A percentile compares a stretch with the other conserved stretches of the same genome.
phyloP scores from a whole-genome alignment of 2,329 filamentous ascomycete genomes.

The Penicillium digitatum region DNA sequence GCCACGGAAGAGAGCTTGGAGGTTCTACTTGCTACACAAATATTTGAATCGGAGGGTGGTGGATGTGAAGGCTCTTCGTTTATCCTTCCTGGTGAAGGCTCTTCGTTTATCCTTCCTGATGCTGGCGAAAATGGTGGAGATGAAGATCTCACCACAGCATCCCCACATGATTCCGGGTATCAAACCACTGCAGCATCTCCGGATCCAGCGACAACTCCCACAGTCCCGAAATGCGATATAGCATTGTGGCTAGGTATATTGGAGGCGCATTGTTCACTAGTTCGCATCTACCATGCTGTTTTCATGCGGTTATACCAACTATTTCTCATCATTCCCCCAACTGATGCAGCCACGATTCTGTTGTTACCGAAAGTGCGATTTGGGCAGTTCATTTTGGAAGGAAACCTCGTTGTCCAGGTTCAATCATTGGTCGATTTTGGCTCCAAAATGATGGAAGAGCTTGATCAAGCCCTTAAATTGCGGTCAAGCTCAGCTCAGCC shows the following conservation, averaged over 20 bases:
- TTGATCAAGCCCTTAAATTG: slow-evolving; percentile 12
- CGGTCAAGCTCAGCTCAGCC: neutral
- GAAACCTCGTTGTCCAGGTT: slow-evolving; percentile 8
- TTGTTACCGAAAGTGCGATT: slow-evolving; percentile 11
- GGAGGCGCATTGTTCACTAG: slow-evolving; percentile 15
- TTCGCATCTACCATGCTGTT: slow-evolving; percentile 14
- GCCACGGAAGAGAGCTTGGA: neutral
- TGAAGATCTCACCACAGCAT: neutral
- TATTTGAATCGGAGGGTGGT: neutral
- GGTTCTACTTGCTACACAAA: neutral
- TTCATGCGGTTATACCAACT: slow-evolving; percentile 19
- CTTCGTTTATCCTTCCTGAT: neutral
- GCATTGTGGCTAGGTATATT: slow-evolving; percentile 13
- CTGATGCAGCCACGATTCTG: slow-evolving; percentile 10
- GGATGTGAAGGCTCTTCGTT: neutral
- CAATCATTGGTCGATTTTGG: slow-evolving; percentile 13
- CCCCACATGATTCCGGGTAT: slow-evolving; percentile 14
- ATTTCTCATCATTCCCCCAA: slow-evolving; percentile 14
- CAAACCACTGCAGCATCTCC: slow-evolving; percentile 2
- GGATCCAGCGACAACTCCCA: neutral
- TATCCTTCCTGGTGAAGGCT: neutral
- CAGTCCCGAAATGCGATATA: neutral
- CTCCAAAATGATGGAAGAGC: slow-evolving; percentile 10
- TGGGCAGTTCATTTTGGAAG: slow-evolving; percentile 10
- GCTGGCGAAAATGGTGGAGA: neutral